Percentiles rank a stretch among this genome's conserved stretches.
phyloP scores from a whole-genome alignment of 441 rosid species.

The Erodium texanum region DNA sequence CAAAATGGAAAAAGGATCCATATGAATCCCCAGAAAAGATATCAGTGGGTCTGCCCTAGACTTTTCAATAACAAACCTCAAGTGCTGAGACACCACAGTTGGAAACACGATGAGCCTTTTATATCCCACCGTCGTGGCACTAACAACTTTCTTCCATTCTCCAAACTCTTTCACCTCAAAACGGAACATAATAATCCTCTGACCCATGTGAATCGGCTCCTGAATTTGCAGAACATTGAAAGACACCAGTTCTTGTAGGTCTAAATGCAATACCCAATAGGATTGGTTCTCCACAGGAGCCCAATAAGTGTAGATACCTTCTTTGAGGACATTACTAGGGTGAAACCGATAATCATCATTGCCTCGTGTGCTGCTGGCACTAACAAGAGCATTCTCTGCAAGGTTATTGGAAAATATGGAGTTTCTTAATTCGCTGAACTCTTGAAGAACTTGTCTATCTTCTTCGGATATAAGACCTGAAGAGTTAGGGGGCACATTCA shows the following conservation, averaged over 20 bases:
- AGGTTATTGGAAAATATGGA: constrained; percentile 56
- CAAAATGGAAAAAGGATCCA: constrained; percentile 37
- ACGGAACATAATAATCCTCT: constrained; percentile 50
- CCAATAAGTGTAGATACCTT: constrained; percentile 66
- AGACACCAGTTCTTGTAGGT: constrained; percentile 37
- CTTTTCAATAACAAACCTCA: constrained; percentile 54
- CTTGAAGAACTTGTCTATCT: constrained; percentile 57
- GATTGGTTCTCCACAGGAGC: constrained; percentile 56
- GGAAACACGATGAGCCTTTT: constrained; percentile 55
- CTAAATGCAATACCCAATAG: constrained; percentile 42
- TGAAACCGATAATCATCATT: constrained; percentile 21
- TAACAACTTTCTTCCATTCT: constrained; percentile 44
- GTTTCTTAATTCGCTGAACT: constrained; percentile 39
- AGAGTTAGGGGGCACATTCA: constrained; percentile 75
- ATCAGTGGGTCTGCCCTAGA: constrained; percentile 66
- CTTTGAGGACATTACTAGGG: constrained; percentile 42
- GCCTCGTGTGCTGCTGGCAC: constrained; percentile 49
- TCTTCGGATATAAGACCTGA: constrained; percentile 66
- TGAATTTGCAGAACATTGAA: constrained; percentile 65
- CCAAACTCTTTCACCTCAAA: constrained; percentile 33
- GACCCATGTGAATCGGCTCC: constrained; percentile 92
- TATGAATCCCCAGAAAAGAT: constrained; percentile 52
- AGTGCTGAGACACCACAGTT: constrained; percentile 29
- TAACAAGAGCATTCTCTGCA: constrained; percentile 35
- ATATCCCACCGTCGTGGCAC: constrained; percentile 68